Base-by-base conservation (phyloP, 73 alveolate species). In the Paramecium sexaurelia region DNA sequence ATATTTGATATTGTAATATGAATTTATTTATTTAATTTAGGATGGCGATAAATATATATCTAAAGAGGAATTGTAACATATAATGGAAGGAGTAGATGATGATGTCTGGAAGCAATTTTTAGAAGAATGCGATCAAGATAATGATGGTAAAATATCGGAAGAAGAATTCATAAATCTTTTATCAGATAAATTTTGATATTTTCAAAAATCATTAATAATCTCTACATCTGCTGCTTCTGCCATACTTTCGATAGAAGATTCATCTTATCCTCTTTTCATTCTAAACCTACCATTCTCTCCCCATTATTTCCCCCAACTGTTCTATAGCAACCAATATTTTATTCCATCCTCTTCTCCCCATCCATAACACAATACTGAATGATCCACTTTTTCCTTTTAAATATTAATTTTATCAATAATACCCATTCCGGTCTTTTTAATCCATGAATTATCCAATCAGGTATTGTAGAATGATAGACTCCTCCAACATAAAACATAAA, bases 331-430 rank as follows among this genome's bases (percentile, higher is more conserved):
- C 94, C 94, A 88, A 71, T 69, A 88, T 68, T 88, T 88, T 8
- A 40, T 78, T 15, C 87, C 87, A 68, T 88, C 57, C 45, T 88
- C 94, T 88, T 88, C 94, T 20, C 94, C 94, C 94, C 94, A 88
- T 17, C 94, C 94, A 13, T 88, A 88, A 56, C 94, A 88, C 22
- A 88, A 43, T 19, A 88, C 91, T 24, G 94, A 88, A 47, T 88
- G 94, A 68, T 88, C 94, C 13, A 88, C 94, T 57, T 88, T 88
- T 88, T 88, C 85, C 90, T 78, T 24, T 17, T 51, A 17, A n/a
- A 43, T 11, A 20, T 71, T 71, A 71, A 27, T 24, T 19, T 29
- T 37, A 39, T 29, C 24, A 9, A 41, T 22, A 5, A 78, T 78
- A 78, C 90, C 94, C 94, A 88, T 41, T 61, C 89, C 8, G 94